phyloP scores from a whole-genome alignment of 2,329 filamentous ascomycete species.

The Cercospora citrullina region DNA sequence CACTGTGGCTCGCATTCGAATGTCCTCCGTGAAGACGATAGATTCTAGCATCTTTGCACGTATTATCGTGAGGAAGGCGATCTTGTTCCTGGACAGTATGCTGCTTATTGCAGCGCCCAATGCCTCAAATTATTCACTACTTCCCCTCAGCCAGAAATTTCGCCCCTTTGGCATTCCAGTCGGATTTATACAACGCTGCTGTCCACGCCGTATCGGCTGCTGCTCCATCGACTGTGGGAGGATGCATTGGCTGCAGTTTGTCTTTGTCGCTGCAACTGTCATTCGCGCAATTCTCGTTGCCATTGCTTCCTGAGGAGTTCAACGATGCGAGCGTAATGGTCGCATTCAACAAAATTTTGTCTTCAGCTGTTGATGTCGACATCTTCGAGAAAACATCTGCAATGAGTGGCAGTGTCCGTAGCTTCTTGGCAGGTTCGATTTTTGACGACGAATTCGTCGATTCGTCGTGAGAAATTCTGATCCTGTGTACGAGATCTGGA shows the following conservation, averaged over 20 bases:
- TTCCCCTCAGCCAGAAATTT: neutral
- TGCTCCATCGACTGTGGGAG: neutral
- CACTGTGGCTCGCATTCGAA: neutral
- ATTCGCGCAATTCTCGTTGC: neutral
- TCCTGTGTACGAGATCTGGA: neutral
- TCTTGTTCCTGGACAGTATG: neutral
- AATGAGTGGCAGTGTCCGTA: neutral
- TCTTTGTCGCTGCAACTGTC: neutral
- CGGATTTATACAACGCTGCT: neutral
- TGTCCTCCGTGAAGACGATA: neutral
- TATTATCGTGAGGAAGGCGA: neutral
- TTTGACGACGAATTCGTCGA: neutral
- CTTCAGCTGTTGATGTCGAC: neutral
- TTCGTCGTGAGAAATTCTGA: neutral
- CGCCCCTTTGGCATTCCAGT: neutral
- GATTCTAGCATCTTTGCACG: neutral
- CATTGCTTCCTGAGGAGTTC: neutral
- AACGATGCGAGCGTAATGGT: neutral
- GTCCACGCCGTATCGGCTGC: constrained; percentile 4
- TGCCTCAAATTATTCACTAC: neutral
- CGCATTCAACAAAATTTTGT: neutral
- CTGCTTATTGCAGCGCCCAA: neutral
- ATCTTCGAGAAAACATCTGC: neutral
- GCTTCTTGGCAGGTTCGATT: neutral
- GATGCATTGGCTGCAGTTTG: neutral